These are phyloP conservation scores for Penicillium glabrum DNA, from an alignment of 2,329 filamentous ascomycete species.

Conservation along the genomic window DNA sequence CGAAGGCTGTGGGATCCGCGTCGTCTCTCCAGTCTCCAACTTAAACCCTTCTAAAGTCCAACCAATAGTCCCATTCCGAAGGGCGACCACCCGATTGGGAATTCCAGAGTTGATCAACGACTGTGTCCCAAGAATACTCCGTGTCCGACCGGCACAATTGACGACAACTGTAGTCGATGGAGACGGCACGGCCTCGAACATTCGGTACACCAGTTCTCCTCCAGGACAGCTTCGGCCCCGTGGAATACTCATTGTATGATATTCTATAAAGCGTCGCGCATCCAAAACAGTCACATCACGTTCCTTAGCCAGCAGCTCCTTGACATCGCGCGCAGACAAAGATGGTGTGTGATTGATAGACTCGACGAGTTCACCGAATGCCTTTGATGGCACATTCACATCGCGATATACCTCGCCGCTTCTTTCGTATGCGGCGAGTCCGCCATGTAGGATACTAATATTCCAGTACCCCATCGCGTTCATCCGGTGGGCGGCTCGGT, in stretches of 20 bases:
- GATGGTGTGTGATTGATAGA: conserved; percentile 32
- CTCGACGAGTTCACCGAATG: conserved; percentile 34
- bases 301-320: conserved; percentile 22
- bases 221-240: conserved; percentile 32
- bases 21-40: conserved; percentile 23
- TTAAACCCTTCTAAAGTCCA: conserved; percentile 31
- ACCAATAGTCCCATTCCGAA: conserved; percentile 33
- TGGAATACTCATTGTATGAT: conserved; percentile 35
- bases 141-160: conserved; percentile 33
- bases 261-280: conserved; percentile 30
- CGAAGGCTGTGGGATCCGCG: conserved; percentile 14
- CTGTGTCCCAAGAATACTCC: conserved; percentile 32
- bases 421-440: conserved; percentile 23
- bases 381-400: conserved; percentile 33
- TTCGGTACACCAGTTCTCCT: conserved; percentile 30
- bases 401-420: conserved; percentile 32
- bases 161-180: conserved; percentile 29
- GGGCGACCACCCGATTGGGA: conserved; percentile 28
- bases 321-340: conserved; percentile 25
- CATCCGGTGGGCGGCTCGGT: conserved; percentile 22
- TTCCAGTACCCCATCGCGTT: conserved; percentile 25
- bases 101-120: conserved; percentile 28
- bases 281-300: conserved; percentile 29
- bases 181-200: conserved; percentile 28
- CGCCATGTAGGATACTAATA: conserved; percentile 26